phyloP scores from a whole-genome alignment of 305 asterid genomes.

The Fraxinus latifolia region DNA sequence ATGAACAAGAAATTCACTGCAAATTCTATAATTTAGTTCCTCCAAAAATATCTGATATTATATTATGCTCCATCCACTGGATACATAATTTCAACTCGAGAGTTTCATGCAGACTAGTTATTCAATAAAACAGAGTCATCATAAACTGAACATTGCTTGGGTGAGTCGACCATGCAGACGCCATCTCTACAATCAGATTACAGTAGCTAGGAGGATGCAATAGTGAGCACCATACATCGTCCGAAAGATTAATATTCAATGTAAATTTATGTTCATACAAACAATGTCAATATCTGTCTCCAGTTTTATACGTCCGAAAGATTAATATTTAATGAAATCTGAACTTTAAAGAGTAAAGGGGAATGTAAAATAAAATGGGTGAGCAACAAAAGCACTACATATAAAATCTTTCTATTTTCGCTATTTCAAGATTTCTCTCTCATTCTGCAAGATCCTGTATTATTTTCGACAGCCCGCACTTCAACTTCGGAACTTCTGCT shows the following conservation, averaged over 20 bases:
- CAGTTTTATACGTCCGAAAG: too few species aligned
- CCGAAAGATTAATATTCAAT: not conserved
- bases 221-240: not conserved
- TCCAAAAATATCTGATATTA: too few species aligned
- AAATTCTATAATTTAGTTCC: not conserved
- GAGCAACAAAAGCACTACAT: not conserved
- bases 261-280: not conserved
- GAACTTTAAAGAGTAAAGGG: not conserved
- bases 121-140: too few species aligned
- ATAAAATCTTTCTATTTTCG: not conserved
- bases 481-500: not conserved
- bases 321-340: not conserved
- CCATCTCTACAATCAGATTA: not conserved
- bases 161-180: not conserved
- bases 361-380: slow-evolving; percentile 4
- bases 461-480: not conserved
- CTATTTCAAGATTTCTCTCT: not conserved
- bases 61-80: not conserved
- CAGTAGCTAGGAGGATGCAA: not conserved
- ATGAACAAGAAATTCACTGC: not conserved
- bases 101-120: not conserved
- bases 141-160: too few species aligned
- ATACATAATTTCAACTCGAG: not conserved
- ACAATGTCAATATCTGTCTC: not conserved
- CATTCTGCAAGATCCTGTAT: too few species aligned